Base-by-base conservation (phyloP, 495 filamentous ascomycete species). In the Chlorociboria aeruginascens region DNA sequence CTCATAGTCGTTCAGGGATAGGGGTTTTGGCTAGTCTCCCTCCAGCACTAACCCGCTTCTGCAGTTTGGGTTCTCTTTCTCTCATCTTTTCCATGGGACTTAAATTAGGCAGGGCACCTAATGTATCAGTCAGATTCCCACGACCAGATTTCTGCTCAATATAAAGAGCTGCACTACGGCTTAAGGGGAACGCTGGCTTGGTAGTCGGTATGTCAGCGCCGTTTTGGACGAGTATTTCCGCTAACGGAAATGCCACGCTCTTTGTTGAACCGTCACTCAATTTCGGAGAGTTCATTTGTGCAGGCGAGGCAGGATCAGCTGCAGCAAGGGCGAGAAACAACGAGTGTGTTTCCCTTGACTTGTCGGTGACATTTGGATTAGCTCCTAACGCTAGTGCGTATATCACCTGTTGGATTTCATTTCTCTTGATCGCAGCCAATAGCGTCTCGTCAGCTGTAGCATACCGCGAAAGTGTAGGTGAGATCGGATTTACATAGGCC, bases 241-340 rank as follows among this genome's bases (percentile, higher is more conserved):
- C 93, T 20, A 96, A 69, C 0, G 93, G 83, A 64, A 96, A 98
- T 3, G 73, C 67, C 11, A 69, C 57, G 3, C 57, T 49, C 43
- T 70, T 71, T 11, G 69, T 58, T 0, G 65, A 41, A 20, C 65
- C 41, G 9, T 51, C 43, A 1, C 57, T 57, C 10, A 54, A 53
- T 2, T 51, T 56, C 2, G 64, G 59, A 6, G 61, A 53, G n/a
- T 51, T 36, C 9, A 45, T 46, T 32, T 69, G 67, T 28, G 70
- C 71, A 0, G 86, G 84, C 0, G 79, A 69, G 14, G 88, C 87
- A 8, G 90, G 92, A 54, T 98, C 92, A 0, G 92, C 89, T 1
- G 90, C 89, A n/a, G 86, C 86, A 12, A 99, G 81, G 17, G 92
- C 92, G 12, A 99, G 72, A 68, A 87, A 95, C 34, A 96, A 72